Evolutionary conservation across 139 green algal species (phyloP).

Genomic region (Chlorella vulgaris): DNA sequence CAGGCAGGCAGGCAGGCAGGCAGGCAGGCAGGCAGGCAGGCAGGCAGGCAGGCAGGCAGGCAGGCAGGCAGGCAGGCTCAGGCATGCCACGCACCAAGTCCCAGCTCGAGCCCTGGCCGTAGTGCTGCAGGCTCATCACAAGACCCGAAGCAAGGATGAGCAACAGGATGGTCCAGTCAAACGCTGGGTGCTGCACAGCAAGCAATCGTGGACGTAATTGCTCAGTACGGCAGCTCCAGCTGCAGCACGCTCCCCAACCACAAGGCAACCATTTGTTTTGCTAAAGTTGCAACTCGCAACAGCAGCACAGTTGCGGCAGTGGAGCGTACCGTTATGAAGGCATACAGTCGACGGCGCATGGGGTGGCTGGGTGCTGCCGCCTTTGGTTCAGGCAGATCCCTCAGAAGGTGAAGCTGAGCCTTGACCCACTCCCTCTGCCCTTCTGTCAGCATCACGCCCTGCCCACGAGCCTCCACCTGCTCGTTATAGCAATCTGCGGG

Average conservation of each 20-base stretch:
- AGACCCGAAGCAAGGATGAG: neutral
- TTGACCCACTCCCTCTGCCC: neutral
- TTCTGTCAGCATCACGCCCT: slow-evolving; percentile 1
- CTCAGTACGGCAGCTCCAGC: neutral
- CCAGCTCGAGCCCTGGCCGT: neutral
- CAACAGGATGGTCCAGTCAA: neutral
- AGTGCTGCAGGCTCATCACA: neutral
- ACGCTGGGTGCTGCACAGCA: neutral
- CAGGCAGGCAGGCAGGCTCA: neutral
- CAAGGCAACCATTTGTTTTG: no score
- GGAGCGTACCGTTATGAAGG: neutral
- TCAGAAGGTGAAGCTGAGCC: neutral
- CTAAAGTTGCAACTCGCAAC: no score
- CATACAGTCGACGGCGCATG: neutral
- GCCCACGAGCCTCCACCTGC: neutral
- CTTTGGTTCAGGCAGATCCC: neutral
- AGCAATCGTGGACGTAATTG: neutral
- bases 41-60: neutral
- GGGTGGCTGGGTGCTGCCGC: neutral
- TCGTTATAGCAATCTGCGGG: neutral
- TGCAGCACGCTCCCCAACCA: no score
- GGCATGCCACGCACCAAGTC: neutral
- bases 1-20: no score
- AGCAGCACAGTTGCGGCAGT: no score
- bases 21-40: no score